These are phyloP conservation scores for Taiwanofungus camphoratus DNA, from an alignment of 1,284 basidiomycete species.

Conservation along the genomic window DNA sequence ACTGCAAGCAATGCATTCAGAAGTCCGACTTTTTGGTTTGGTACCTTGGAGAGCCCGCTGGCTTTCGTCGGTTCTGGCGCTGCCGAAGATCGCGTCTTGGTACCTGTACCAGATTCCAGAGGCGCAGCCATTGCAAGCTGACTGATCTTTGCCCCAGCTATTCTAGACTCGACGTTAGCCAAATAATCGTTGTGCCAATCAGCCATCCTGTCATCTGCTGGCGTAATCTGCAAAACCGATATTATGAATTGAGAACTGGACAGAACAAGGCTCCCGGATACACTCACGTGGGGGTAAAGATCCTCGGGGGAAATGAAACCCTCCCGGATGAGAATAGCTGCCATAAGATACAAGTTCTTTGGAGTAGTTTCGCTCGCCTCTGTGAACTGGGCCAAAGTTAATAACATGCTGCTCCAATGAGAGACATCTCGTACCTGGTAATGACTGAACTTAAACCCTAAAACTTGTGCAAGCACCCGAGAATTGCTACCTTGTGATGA, in stretches of 20 bases:
- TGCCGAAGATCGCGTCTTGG: slow-evolving; percentile 22
- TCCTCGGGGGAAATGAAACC: slow-evolving; percentile 83
- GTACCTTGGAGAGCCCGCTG: slow-evolving; percentile 43
- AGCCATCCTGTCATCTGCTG: slow-evolving; percentile 72
- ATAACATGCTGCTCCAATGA: slow-evolving; percentile 9
- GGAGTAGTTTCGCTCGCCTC: slow-evolving; percentile 61
- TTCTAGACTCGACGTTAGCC: slow-evolving; percentile 58
- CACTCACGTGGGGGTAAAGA: slow-evolving; percentile 75
- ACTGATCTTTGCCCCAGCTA: slow-evolving; percentile 67
- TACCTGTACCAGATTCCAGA: slow-evolving; percentile 49
- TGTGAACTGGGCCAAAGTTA: slow-evolving; percentile 36
- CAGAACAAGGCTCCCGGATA: slow-evolving; percentile 1
- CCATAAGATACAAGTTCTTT: slow-evolving; percentile 72
- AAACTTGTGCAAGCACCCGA: slow-evolving; percentile 80
- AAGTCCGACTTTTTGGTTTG: slow-evolving; percentile 82
- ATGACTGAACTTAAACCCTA: slow-evolving; percentile 93
- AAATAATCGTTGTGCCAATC: slow-evolving; percentile 64
- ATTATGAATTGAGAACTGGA: slow-evolving; percentile 2
- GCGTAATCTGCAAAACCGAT: slow-evolving; percentile 52
- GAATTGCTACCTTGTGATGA: slow-evolving; percentile 33
- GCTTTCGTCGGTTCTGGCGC: slow-evolving; percentile 40
- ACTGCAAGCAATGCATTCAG: slow-evolving; percentile 80
- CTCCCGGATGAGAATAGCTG: slow-evolving; percentile 87
- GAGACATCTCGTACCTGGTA: slow-evolving; percentile 63
- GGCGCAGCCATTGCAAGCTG: slow-evolving; percentile 88